Evolutionary conservation across 106 monocot species (phyloP).

Genomic region (Iris macrosiphon): DNA sequence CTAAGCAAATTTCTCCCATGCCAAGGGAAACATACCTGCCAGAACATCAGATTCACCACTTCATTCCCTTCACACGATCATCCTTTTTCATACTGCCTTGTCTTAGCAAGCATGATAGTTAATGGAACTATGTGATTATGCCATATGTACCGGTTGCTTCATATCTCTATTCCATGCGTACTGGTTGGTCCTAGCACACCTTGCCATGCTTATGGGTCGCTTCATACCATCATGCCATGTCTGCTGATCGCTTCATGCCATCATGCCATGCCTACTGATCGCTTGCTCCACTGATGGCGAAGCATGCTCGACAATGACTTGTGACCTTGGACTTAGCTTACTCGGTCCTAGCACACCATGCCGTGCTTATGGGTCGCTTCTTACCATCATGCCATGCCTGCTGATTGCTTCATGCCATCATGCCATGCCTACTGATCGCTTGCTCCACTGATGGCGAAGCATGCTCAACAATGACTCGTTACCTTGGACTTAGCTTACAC

Average conservation of each 20-base stretch:
- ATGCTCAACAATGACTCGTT: constrained; percentile 50
- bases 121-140: too few species aligned
- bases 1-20: constrained; percentile 42
- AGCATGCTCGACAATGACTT: constrained; percentile 51
- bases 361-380: too few species aligned
- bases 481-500: constrained; percentile 42
- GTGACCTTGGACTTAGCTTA: constrained; percentile 46
- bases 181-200: too few species aligned
- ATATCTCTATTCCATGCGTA: too few species aligned
- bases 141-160: not conserved
- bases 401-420: constrained; percentile 2
- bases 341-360: too few species aligned
- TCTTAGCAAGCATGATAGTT: constrained; percentile 11
- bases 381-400: constrained; percentile 40
- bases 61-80: constrained; percentile 50
- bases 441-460: constrained; percentile 23
- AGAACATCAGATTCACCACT: constrained; percentile 30
- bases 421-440: constrained; percentile 14
- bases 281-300: constrained; percentile 18
- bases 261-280: constrained; percentile 10
- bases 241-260: constrained; percentile 13
- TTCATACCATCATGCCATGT: constrained; percentile 35
- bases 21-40: constrained; percentile 46
- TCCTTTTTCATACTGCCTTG: constrained; percentile 31
- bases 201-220: too few species aligned